These are phyloP conservation scores for Globisporangium apiculatum DNA, from an alignment of 352 stramenopile species.

Conservation along the genomic window DNA sequence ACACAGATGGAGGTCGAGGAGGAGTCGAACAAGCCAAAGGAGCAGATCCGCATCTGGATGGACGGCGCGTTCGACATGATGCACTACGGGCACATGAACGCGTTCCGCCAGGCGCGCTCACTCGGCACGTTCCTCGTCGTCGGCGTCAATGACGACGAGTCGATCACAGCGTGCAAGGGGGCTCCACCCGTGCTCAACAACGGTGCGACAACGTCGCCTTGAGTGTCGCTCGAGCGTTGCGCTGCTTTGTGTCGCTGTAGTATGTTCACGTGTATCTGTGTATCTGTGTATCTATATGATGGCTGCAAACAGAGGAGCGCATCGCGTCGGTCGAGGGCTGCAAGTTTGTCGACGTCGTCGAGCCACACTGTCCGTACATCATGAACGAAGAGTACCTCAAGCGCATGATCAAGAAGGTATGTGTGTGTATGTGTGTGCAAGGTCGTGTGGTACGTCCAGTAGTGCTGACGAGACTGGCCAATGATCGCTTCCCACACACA, in stretches of 20 bases:
- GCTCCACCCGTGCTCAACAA: slow-evolving; percentile 95
- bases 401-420: slow-evolving; percentile 92
- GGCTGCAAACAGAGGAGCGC: slow-evolving; percentile 76
- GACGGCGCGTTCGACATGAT: slow-evolving; percentile 99
- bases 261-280: too few relatives aligned
- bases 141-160: slow-evolving; percentile 97
- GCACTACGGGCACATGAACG: slow-evolving; percentile 99
- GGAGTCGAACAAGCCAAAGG: slow-evolving; percentile 49
- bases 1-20: slow-evolving; percentile 75
- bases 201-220: slow-evolving; percentile 14
- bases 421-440: background rate
- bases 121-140: slow-evolving; percentile 97
- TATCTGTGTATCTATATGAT: too few relatives aligned
- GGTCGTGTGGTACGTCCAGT: background rate
- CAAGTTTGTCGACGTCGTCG: slow-evolving; percentile 98
- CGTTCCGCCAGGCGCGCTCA: slow-evolving; percentile 93
- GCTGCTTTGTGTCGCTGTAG: background rate
- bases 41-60: slow-evolving; percentile 97
- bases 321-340: slow-evolving; percentile 94
- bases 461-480: background rate
- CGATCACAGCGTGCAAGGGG: slow-evolving; percentile 95
- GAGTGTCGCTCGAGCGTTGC: too few relatives aligned
- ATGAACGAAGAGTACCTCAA: slow-evolving; percentile 98
- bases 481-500: slow-evolving; percentile 1
- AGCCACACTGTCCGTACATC: slow-evolving; percentile 96